Percentiles rank a stretch among this genome's conserved stretches.
phyloP scores from a whole-genome alignment of 805 yeast genomes.

The Candida michaelii region DNA sequence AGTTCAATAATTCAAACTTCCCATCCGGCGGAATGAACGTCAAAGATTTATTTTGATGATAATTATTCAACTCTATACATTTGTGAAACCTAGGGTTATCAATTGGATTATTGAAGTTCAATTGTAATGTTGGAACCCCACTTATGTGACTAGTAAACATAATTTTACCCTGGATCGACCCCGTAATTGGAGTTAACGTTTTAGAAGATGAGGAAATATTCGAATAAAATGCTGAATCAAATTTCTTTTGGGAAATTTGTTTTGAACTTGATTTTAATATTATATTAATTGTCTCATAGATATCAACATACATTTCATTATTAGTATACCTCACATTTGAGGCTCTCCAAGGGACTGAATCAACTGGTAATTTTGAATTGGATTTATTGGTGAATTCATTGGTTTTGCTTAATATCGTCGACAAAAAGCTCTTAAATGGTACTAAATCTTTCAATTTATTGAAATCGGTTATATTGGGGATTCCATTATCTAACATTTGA shows the following conservation, averaged over 20 bases:
- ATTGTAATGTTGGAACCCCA: conserved; percentile 71
- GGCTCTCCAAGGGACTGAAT: conserved; percentile 72
- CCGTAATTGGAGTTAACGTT: conserved; percentile 42
- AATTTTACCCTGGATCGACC: conserved; percentile 62
- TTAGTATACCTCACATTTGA: conserved; percentile 67
- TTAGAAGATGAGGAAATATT: conserved; percentile 17
- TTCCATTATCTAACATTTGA: conserved; percentile 77
- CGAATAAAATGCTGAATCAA: conserved; percentile 30
- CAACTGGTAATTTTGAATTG: conserved; percentile 4
- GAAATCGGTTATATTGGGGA: conserved; percentile 70
- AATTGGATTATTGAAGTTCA: conserved; percentile 49
- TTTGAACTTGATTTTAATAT: conserved; percentile 40
- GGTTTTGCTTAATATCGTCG: conserved; percentile 48
- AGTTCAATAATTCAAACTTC: conserved; percentile 57
- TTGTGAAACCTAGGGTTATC: conserved; percentile 67
- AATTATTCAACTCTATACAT: conserved; percentile 57
- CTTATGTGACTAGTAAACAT: conserved; percentile 67
- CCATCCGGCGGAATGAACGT: conserved; percentile 92
- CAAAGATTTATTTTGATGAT: conserved; percentile 52
- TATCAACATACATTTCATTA: conserved; percentile 85
- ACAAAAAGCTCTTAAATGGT: conserved; percentile 60
- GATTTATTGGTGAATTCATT: conserved; percentile 29
- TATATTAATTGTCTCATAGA: conserved; percentile 64
- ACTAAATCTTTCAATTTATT: conserved; percentile 69
- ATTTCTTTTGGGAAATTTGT: conserved; percentile 21